Conservation (phyloP, 2,329 filamentous ascomycete species). For the Fusarium agapanthi region DNA sequence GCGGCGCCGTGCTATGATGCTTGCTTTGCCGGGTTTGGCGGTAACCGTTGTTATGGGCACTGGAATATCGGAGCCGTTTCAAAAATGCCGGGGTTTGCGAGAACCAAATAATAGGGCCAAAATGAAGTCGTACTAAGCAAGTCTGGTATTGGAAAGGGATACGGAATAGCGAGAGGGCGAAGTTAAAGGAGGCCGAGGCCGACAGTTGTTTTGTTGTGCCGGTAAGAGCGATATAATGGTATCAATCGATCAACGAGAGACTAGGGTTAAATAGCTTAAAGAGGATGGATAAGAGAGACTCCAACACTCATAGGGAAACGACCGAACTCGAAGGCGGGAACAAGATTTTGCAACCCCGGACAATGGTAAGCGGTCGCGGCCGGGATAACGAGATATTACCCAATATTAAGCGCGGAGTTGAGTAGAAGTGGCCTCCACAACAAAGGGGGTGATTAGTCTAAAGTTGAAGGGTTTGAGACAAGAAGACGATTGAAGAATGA, state of each 20-base stretch:
- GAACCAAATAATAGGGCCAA: constrained; percentile 33
- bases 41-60: constrained; percentile 35
- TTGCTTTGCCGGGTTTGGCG: constrained; percentile 22
- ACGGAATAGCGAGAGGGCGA: constrained; percentile 35
- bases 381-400: constrained; percentile 33
- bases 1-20: constrained; percentile 14
- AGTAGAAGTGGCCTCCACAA: constrained; percentile 25
- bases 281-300: constrained; percentile 1
- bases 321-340: constrained; percentile 20
- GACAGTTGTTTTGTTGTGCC: constrained; percentile 6
- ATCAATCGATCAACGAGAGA: constrained; percentile 41
- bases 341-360: constrained; percentile 31
- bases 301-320: constrained; percentile 10
- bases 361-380: constrained; percentile 14
- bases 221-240: constrained; percentile 10
- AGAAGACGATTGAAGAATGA: constrained; percentile 9
- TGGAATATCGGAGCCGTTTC: constrained; percentile 41
- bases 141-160: constrained; percentile 36
- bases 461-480: constrained; percentile 14
- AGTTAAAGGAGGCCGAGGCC: constrained; percentile 24
- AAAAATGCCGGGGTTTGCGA: constrained; percentile 39
- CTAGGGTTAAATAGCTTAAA: constrained; percentile 16
- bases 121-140: constrained; percentile 31
- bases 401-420: constrained; percentile 28
- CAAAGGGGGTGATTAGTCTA: constrained; percentile 22